Evolutionary conservation across 306 rosid genomes (phyloP), one percentile per base, ranked within the genome.

Genomic region (Nissolia schottii): DNA sequence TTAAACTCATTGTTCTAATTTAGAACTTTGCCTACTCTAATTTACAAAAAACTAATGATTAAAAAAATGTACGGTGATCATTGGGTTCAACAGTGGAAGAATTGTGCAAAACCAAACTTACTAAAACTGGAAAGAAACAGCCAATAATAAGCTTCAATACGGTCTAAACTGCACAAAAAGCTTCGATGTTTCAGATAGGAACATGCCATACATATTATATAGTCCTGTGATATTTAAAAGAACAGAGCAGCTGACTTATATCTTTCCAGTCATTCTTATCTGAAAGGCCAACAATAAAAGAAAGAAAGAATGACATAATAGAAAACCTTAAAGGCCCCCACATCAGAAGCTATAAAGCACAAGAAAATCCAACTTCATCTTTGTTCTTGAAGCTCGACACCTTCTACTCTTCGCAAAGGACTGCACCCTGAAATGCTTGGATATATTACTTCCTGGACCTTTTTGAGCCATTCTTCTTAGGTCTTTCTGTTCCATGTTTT

Each of bases 331-430:
- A 22, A 41, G 35, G 16, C 24, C 45, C 45, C 49, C 41, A 34
- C 27, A 73, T 49, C 62, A 55, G 27, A 70, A 54, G 45, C 64
- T 57, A 49, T 25, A 78, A 9, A 65, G 41, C 19, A 51, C 37
- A 22, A 25, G 28, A 55, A 56, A 74, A 43, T 14, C 37, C 37
- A 35, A 24, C 73, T 89, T 93, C 90, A 93, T 93, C 88, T 80
- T 90, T 1, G 88, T 75, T 79, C 82, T 81, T 3, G 94, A 83
- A 38, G 97, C 91, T 64, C 76, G 88, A 87, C 89, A 90, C 74
- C 86, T 90, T 74, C 96, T 87, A 70, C 82, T 80, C 51, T 55
- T 87, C 16, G 77, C 73, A 81, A 82, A 84, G 16, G 85, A 86
- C 16, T 40, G 84, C 43, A 60, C 58, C 64, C 8, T 70, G 14